A percentile compares a stretch with the other conserved stretches of the same genome.
Conservation (phyloP, 2,329 filamentous ascomycete species). For the Aspergillus sp. region DNA sequence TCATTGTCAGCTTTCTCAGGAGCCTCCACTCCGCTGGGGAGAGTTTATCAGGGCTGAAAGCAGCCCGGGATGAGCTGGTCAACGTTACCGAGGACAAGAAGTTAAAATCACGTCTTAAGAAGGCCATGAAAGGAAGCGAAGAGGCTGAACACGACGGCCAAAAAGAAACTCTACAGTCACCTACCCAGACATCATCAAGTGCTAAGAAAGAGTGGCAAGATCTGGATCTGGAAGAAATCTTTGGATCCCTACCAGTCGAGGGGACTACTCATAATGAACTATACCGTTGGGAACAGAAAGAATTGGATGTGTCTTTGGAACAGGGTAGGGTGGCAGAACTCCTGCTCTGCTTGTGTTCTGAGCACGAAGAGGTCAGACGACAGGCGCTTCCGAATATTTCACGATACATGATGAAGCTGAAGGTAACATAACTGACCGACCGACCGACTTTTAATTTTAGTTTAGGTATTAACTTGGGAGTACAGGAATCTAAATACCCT, state of each 20-base stretch:
- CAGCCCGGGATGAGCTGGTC: constrained; percentile 46
- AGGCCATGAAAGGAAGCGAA: constrained; percentile 21
- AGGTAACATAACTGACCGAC: constrained; percentile 31
- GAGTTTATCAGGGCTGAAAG: constrained; percentile 47
- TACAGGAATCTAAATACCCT: constrained; percentile 65
- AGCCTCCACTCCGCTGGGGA: constrained; percentile 56
- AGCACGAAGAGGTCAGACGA: constrained; percentile 71
- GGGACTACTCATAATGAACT: constrained; percentile 47
- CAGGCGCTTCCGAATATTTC: constrained; percentile 58
- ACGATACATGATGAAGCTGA: constrained; percentile 50
- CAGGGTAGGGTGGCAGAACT: constrained; percentile 71
- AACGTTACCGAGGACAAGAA: constrained; percentile 41
- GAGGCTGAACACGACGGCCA: constrained; percentile 15
- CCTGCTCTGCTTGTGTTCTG: constrained; percentile 72
- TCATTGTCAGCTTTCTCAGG: constrained; percentile 60
- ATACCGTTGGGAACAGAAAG: constrained; percentile 70
- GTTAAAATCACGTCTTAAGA: constrained; percentile 40
- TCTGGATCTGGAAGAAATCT: constrained; percentile 53
- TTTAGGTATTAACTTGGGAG: constrained; percentile 7
- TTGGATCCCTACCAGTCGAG: constrained; percentile 51
- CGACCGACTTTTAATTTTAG: background rate
- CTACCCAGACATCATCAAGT: constrained; percentile 15
- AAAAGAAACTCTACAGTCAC: constrained; percentile 8
- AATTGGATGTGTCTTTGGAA: constrained; percentile 74
- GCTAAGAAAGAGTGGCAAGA: constrained; percentile 16